phyloP scores from a whole-genome alignment of 2,329 filamentous ascomycete species.

The Sporothrix luriei region DNA sequence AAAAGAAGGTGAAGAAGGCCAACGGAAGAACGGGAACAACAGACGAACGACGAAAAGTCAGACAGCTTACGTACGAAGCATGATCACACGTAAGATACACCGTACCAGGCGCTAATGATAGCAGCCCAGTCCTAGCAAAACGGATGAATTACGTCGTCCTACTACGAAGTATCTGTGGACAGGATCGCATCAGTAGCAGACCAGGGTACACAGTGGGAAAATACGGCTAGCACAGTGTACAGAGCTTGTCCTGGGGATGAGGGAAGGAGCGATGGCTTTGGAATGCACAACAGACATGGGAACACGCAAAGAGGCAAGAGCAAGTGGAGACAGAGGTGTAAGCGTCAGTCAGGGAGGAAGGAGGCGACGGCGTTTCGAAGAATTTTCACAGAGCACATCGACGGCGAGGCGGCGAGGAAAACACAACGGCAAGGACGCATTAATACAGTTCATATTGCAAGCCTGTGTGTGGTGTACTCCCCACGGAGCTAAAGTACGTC shows the following conservation, averaged over 20 bases:
- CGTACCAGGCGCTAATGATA: slow-evolving; percentile 3
- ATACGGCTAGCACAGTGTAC: slow-evolving; percentile 4
- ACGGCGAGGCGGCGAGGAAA: background rate
- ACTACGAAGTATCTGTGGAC: too few species aligned
- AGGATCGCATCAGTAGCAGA: background rate
- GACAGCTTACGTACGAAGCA: background rate
- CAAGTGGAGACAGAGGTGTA: slow-evolving; percentile 5
- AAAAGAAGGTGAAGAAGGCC: background rate
- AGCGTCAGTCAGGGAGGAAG: slow-evolving; percentile 13
- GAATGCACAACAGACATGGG: background rate
- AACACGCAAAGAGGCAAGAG: background rate
- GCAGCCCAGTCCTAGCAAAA: background rate
- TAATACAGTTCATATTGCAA: too few species aligned
- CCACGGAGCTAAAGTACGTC: background rate
- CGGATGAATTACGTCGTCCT: background rate
- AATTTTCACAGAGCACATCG: background rate
- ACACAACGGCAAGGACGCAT: background rate
- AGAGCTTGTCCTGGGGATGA: background rate
- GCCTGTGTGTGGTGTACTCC: too few species aligned
- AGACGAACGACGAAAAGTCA: background rate
- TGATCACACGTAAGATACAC: slow-evolving; percentile 22
- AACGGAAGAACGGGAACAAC: background rate
- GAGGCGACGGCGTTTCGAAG: background rate
- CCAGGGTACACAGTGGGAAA: slow-evolving; percentile 4
- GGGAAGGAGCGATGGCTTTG: background rate